Base-by-base conservation (phyloP, 2,329 filamentous ascomycete genomes). In the Colletotrichum falcatum region DNA sequence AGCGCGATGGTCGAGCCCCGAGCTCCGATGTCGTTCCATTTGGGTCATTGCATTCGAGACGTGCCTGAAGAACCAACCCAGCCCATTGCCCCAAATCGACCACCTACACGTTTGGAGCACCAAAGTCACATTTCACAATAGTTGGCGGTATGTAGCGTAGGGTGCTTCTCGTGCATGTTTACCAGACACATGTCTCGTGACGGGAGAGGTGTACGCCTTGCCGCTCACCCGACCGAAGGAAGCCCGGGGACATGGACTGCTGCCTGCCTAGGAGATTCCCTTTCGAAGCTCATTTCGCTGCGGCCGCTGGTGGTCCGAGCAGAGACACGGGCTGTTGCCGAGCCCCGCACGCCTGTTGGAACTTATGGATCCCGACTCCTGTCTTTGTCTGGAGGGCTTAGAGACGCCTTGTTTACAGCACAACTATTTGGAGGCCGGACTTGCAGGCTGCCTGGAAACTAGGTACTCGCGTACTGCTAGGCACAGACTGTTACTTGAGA, bases 291-390 rank as follows among this genome's bases (percentile, higher is more conserved):
- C 53, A 37, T 42, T 28, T 35, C 33, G 51, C 48, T 35, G 35
- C 39, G 7, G 35, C 20, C 30, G 18, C 51, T 51, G 58, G 30
- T 49, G 33, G 58, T 58, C 65, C 61, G 42, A 68, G 60, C 42
- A 37, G 44, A 53, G 18, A 30, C n/a, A 23, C 42, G 65, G 65
- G 23, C 35, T 53, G 65, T 42, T 44, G 35, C 61, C 51, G 39
- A 23, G 37, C 33, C 33, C 56, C 65, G 26, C 35, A 55, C 5
- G 14, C 16, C 33, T 26, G 4, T 28, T 1, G 37, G 28, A 20
- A 42, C 39, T 42, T 42, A 42, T 18, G 49, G 55, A 23, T 30
- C n/a, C 59, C 11, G 7, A 18, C 23, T 53, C 11, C 4, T 35
- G 37, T 37, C 58, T 30, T 37, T 61, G n/a, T 14, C 33, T 2